Base-by-base conservation (phyloP, 192 early-diverging fungal genomes). In the Entomortierella chlamydospora region DNA sequence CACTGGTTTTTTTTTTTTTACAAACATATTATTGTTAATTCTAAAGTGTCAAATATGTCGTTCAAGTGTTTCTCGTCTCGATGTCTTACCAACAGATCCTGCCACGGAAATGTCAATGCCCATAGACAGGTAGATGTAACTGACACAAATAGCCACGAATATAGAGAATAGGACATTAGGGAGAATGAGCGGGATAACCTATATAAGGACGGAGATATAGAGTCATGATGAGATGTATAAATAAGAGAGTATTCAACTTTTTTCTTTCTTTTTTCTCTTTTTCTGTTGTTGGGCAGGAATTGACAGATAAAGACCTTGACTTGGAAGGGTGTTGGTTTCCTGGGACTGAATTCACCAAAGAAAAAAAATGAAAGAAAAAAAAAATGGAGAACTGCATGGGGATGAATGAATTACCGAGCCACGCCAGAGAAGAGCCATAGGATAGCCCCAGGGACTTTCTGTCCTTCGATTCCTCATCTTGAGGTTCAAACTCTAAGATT, bases 381-480 rank as follows among this genome's bases (percentile, higher is more conserved):
- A 52, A 52, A 31, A 17, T 5, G 31, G 11, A 2, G 22, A 0
- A 22, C 33, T 23, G 11, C 42, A 22, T 34, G 4, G 17, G 34
- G 4, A 18, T 12, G 28, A 31, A 31, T 26, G 23, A 26, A 34
- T 30, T 78, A 78, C 73, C 55, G 73, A 78, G 29, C 73, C 73
- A 29, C 73, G 76, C 68, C 68, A 79, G 56, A 70, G 42, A 49
- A 79, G 76, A 5, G 76, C 76, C 23, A 79, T 79, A 41, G 76
- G 76, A 55, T 79, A 79, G 31, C 76, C 76, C 76, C 76, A 79
- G 37, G 76, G 76, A 66, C 76, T 79, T 37, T 79, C 76, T 12
- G 47, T 41, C 18, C 28, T 56, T 52, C 67, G 37, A 41, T 52
- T 54, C 30, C 51, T 13, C 73, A 76, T 78, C 23, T 17, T 54